Base-by-base conservation (phyloP, 169 alveolate genomes). In the Plasmodium gonderi region DNA sequence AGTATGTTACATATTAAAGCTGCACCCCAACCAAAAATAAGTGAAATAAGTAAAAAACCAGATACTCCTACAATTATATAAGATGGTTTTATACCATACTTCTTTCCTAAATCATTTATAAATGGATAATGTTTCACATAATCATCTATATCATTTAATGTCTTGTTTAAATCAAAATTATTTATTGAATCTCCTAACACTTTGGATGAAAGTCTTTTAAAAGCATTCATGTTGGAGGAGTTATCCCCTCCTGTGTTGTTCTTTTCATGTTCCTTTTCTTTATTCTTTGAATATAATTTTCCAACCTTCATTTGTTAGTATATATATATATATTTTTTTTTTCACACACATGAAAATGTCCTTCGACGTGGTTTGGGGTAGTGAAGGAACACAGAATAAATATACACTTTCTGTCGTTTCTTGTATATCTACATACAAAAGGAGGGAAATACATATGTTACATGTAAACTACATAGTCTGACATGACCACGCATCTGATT, bases 1-100 rank as follows among this genome's bases (percentile, higher is more conserved):
- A 94, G 91, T 14, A 94, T 38, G 49, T 81, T 94, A 26, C 96
- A 94, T 33, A 94, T 94, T 47, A 94, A 47, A 47, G 96, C 96
- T n/a, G 95, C 96, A 3, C 95, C 96, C 94, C 94, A 94, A 0
- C 96, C 96, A 65, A 94, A 91, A 47, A 91, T 68, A 1, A 94
- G 79, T 2, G 91, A 91, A 76, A 94, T n/a, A 31, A 91, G 54
- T 40, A 90, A 38, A 29, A 82, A 60, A 1, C 44, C 23, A 31
- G 47, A 72, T 38, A 68, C 67, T 33, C 83, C 87, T 6, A 94
- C 91, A 54, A 94, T 40, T 17, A 94, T 26, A 79, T 90, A 94
- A 12, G 95, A 90, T 3, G 96, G 95, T 14, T 94, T 76, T 31
- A 85, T 85, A 12, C 96, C 96, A 12, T 80, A 40, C 20, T 82